Percentiles rank a stretch among this genome's conserved stretches.
Conservation (phyloP, 2,329 filamentous ascomycete genomes). For the Aspergillus hortae region DNA sequence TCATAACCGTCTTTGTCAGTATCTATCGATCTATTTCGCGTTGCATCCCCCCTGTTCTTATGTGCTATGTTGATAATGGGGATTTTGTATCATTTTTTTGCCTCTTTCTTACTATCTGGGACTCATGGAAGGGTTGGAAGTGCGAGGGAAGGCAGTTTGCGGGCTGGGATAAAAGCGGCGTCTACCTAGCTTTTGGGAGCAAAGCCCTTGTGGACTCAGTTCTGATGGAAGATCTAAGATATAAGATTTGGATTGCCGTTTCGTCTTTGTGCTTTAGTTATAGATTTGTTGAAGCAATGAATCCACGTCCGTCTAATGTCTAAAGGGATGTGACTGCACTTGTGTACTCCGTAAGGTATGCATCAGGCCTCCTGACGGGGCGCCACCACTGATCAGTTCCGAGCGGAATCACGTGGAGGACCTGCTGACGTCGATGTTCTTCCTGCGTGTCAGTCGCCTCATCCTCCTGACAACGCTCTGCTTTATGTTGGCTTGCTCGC, state of each 20-base stretch:
- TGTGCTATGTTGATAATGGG: slow-evolving; percentile 18
- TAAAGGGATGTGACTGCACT: too few species aligned
- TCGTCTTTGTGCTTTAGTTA: background rate
- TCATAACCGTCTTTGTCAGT: slow-evolving; percentile 8
- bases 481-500: too few species aligned
- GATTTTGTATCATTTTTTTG: slow-evolving; percentile 12
- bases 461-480: background rate
- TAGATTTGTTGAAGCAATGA: background rate
- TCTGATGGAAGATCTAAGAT: slow-evolving; percentile 5
- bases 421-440: slow-evolving; percentile 11
- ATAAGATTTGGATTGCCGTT: slow-evolving; percentile 8
- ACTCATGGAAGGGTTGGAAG: slow-evolving; percentile 5
- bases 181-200: slow-evolving; percentile 13
- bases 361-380: too few species aligned
- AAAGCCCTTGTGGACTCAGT: slow-evolving; percentile 7
- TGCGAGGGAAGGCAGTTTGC: slow-evolving; percentile 8
- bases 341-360: too few species aligned
- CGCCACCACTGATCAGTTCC: background rate
- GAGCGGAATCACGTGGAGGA: background rate
- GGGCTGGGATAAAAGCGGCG: slow-evolving; percentile 14
- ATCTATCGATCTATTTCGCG: slow-evolving; percentile 5
- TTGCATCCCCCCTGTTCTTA: slow-evolving; percentile 7
- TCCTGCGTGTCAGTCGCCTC: background rate
- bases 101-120: slow-evolving; percentile 12
- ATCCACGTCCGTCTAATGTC: background rate